A percentile compares a stretch with the other conserved stretches of the same genome.
phyloP scores from a whole-genome alignment of 371 early-diverging fungal genomes.

The Sanchytrium tribonematis region DNA sequence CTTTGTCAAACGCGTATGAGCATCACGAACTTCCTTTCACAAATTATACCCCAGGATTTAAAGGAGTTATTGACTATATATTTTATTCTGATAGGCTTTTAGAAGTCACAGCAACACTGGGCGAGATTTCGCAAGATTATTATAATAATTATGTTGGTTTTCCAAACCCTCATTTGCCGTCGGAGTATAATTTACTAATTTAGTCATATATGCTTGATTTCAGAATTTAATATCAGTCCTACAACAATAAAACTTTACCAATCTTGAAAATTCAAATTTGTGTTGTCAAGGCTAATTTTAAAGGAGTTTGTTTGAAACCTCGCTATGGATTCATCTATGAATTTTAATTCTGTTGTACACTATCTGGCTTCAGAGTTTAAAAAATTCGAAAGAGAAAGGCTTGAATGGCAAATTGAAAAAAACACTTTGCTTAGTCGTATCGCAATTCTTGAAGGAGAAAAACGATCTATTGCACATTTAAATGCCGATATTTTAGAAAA shows the following conservation, averaged over 20 bases:
- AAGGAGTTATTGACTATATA: constrained; percentile 86
- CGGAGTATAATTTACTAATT: constrained; percentile 25
- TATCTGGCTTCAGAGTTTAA: neutral
- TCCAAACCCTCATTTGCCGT: constrained; percentile 75
- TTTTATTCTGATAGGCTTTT: constrained; percentile 59
- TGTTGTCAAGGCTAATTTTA: too few relatives aligned
- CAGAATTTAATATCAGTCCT: constrained; percentile 2
- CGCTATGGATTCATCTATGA: too few relatives aligned
- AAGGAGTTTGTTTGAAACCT: too few relatives aligned
- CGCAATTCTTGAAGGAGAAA: neutral
- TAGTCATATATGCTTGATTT: constrained; percentile 17
- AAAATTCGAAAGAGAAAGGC: neutral
- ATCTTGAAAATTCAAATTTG: too few relatives aligned
- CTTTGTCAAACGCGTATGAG: neutral
- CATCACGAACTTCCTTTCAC: constrained; percentile 41
- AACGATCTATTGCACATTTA: neutral
- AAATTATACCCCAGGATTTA: constrained; percentile 69
- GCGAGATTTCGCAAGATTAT: constrained; percentile 55
- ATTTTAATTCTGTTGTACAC: neutral
- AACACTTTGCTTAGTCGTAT: neutral
- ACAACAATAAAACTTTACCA: neutral
- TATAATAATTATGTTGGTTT: constrained; percentile 50
- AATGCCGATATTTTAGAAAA: neutral
- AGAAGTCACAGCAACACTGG: constrained; percentile 48
- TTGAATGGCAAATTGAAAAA: neutral